Conservation (phyloP, 2,329 filamentous ascomycete genomes). For the Fonsecaea pedrosoi region DNA sequence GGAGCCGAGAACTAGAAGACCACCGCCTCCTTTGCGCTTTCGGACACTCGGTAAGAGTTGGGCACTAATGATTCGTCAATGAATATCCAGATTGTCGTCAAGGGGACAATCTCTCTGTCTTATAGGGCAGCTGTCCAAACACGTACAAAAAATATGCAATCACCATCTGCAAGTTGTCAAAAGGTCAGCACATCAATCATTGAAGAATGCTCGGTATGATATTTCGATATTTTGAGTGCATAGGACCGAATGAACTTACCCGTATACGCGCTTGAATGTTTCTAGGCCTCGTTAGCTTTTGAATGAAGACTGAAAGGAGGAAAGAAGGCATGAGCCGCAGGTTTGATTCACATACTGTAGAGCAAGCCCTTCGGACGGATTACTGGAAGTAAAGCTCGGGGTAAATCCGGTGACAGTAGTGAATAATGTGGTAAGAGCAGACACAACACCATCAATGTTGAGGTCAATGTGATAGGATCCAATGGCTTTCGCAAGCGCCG, state of each 20-base stretch:
- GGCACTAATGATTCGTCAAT: not conserved
- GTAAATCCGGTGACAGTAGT: conserved; percentile 2
- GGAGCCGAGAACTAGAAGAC: conserved; percentile 28
- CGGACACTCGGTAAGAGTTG: conserved; percentile 9
- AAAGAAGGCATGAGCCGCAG: not conserved
- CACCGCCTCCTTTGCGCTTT: conserved; percentile 30
- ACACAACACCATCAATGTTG: conserved; percentile 72
- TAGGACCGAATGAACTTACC: not conserved
- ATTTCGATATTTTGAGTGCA: not conserved
- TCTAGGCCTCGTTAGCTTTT: not conserved
- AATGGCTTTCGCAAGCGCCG: conserved; percentile 58
- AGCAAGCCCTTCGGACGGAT: not conserved
- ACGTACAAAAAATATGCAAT: conserved; percentile 1
- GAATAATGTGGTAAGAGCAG: conserved; percentile 42
- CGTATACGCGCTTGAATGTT: conserved; percentile 1
- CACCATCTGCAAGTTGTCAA: not conserved
- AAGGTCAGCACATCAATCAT: not conserved
- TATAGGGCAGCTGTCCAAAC: not conserved
- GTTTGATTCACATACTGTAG: not conserved
- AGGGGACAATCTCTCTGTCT: not conserved
- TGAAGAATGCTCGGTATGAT: not conserved
- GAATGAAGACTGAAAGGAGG: not conserved
- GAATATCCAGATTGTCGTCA: not conserved
- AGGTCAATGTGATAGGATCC: conserved; percentile 72
- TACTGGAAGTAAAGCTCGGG: not conserved